Base-by-base conservation (phyloP, 176 grass and related monocot genomes). In the Secale cereale region DNA sequence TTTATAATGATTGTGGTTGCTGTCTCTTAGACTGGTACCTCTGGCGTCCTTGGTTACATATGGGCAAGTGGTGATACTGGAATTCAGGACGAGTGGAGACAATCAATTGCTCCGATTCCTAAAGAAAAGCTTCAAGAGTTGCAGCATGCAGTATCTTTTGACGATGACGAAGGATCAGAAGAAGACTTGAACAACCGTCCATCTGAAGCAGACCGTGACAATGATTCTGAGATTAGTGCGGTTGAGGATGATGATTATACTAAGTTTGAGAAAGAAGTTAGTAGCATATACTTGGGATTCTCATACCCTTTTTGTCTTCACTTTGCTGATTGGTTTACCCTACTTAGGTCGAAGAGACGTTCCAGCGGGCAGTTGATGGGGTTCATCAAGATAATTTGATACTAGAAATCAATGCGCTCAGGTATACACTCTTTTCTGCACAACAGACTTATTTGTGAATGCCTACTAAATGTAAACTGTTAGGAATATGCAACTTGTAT, bases 201-300 rank as follows among this genome's bases (percentile, higher is more conserved):
- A 22, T 46, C 46, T 74, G 43, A 76, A 80, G 59, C 16, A 61
- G 68, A 87, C 36, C 81, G 45, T 74, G 89, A 86, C 10, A 68
- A 87, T 87, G 85, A 94, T 81, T 85, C 74, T 14, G 77, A 81
- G 32, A 62, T 60, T 32, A 81, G 75, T 5, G 68, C 31, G 9
- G 59, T 60, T 79, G 89, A 90, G 59, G 85, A 90, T 30, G 89
- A 91, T 86, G 97, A 95, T 87, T 87, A 89, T 87, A 79, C 69
- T 59, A 95, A 98, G 79, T 98, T 98, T 79, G 96, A 94, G 70
- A 92, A 92, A 83, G 96, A 98, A 93, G 96, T 95, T 87, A 84
- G 70, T 45, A 33, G 22, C 32, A 27, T 22, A 83, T 74, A 65
- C 13, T 85, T 71, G 11, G 45, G 9, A 23, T 69, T 84, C 50